These are phyloP conservation scores for Claviceps arundinis DNA, from an alignment of 2,329 filamentous ascomycete genomes.

Conservation along the genomic window DNA sequence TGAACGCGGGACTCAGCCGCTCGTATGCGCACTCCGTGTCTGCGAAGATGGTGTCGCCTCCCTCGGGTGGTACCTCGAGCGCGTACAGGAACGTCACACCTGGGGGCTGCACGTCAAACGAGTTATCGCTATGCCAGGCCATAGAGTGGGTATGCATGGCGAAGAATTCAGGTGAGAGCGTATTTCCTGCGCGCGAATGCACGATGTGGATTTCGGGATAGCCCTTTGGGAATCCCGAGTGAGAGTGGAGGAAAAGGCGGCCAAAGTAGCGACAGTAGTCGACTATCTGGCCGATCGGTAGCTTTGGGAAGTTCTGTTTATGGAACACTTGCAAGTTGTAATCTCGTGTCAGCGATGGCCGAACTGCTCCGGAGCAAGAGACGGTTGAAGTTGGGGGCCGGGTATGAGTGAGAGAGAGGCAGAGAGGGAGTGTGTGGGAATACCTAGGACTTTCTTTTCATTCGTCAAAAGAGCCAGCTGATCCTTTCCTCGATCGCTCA, in stretches of 20 bases:
- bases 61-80: conserved; percentile 58
- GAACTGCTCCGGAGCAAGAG: too few relatives aligned
- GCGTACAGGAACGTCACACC: conserved; percentile 74
- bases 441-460: conserved; percentile 52
- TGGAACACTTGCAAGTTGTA: background rate
- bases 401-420: background rate
- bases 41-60: conserved; percentile 21
- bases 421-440: conserved; percentile 27
- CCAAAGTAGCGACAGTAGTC: conserved; percentile 57
- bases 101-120: conserved; percentile 69
- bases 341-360: too few relatives aligned
- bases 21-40: conserved; percentile 18
- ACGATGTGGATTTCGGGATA: conserved; percentile 56
- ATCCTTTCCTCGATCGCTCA: conserved; percentile 50
- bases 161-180: conserved; percentile 42
- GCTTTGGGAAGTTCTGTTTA: conserved; percentile 48
- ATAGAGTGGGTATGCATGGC: conserved; percentile 45
- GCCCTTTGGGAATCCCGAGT: conserved; percentile 53
- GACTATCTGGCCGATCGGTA: conserved; percentile 48
- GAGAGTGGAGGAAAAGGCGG: conserved; percentile 58
- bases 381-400: too few relatives aligned
- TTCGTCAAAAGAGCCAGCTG: conserved; percentile 53
- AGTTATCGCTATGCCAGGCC: conserved; percentile 72
- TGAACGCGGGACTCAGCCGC: conserved; percentile 50
- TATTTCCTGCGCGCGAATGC: conserved; percentile 38